Conservation (phyloP, 805 yeast species). For the Candida bentonensis region DNA sequence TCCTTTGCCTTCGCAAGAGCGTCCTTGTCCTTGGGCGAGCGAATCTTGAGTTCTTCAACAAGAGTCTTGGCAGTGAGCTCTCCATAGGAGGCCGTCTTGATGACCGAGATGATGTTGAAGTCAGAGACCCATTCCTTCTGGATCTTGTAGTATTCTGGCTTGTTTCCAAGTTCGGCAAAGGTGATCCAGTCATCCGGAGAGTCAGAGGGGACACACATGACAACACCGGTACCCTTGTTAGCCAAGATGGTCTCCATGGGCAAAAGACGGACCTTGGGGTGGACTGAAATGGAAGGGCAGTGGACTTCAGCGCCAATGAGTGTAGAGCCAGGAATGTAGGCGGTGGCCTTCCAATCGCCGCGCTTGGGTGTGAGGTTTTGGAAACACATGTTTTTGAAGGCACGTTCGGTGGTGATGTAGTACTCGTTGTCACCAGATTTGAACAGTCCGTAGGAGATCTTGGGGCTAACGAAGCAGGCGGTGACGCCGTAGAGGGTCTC, state of each 20-base stretch:
- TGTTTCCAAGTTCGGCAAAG: slow-evolving; percentile 65
- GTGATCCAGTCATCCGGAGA: slow-evolving; percentile 96
- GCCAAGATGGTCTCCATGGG: slow-evolving; percentile 98
- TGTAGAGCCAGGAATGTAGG: slow-evolving; percentile 49
- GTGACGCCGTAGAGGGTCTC: slow-evolving; percentile 99
- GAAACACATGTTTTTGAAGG: slow-evolving; percentile 93
- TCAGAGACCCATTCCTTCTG: slow-evolving; percentile 73
- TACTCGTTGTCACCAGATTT: slow-evolving; percentile 65
- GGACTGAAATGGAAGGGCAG: slow-evolving; percentile 61
- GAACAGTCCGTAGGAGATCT: slow-evolving; percentile 80
- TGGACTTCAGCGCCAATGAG: slow-evolving; percentile 76
- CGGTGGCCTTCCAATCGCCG: slow-evolving; percentile 55
- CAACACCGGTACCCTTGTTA: slow-evolving; percentile 96
- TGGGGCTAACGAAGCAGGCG: slow-evolving; percentile 94
- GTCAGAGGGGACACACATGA: slow-evolving; percentile 97
- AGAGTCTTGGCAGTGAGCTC: slow-evolving; percentile 72
- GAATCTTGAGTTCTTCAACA: slow-evolving; percentile 77
- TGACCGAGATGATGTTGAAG: slow-evolving; percentile 53
- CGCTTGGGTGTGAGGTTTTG: slow-evolving; percentile 85
- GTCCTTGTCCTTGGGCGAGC: slow-evolving; percentile 82
- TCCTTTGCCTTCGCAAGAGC: slow-evolving; percentile 89
- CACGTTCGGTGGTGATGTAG: slow-evolving; percentile 82
- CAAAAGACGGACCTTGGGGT: slow-evolving; percentile 60
- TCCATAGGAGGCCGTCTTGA: slow-evolving; percentile 77
- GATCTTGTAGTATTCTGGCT: slow-evolving; percentile 81